Percentiles rank a stretch among this genome's conserved stretches.
Conservation (phyloP, 2,329 filamentous ascomycete species). For the Endoconidiophora laricicola region DNA sequence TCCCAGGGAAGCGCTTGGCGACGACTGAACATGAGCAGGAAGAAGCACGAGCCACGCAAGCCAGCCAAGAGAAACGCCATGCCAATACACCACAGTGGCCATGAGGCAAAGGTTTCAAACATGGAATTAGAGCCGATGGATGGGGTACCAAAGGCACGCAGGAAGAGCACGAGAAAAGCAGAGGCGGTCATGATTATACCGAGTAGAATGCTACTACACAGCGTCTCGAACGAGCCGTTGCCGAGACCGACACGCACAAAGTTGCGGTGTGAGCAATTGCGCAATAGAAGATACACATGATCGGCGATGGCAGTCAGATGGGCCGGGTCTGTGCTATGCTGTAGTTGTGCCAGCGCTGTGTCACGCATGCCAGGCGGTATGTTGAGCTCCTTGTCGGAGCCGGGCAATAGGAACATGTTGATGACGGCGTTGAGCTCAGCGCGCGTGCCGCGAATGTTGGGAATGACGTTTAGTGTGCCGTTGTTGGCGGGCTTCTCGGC, state of each 20-base stretch:
- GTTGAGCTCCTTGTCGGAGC: constrained; percentile 30
- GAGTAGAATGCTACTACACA: constrained; percentile 28
- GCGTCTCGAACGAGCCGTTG: constrained; percentile 33
- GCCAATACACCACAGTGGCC: constrained; percentile 30
- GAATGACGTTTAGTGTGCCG: constrained; percentile 13
- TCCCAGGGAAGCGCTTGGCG: constrained; percentile 32
- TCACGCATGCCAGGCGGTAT: constrained; percentile 27
- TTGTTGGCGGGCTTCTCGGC: constrained; percentile 3
- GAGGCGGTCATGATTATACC: constrained; percentile 25
- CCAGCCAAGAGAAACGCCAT: constrained; percentile 27
- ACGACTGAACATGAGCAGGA: constrained; percentile 28
- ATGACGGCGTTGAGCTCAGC: constrained; percentile 25
- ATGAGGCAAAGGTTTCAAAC: constrained; percentile 26
- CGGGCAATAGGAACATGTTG: constrained; percentile 25
- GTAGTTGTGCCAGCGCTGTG: constrained; percentile 22
- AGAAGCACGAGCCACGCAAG: constrained; percentile 31
- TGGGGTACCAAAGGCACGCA: constrained; percentile 23
- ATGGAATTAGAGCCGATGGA: constrained; percentile 23
- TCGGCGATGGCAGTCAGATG: constrained; percentile 28
- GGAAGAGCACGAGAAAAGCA: constrained; percentile 25
- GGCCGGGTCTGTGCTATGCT: constrained; percentile 22
- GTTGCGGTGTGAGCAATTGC: constrained; percentile 31
- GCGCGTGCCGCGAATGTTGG: constrained; percentile 13
- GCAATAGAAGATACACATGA: constrained; percentile 29
- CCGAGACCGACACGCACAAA: constrained; percentile 37